Conservation (phyloP, 257 asterid species). For the Scutellaria barbata region DNA sequence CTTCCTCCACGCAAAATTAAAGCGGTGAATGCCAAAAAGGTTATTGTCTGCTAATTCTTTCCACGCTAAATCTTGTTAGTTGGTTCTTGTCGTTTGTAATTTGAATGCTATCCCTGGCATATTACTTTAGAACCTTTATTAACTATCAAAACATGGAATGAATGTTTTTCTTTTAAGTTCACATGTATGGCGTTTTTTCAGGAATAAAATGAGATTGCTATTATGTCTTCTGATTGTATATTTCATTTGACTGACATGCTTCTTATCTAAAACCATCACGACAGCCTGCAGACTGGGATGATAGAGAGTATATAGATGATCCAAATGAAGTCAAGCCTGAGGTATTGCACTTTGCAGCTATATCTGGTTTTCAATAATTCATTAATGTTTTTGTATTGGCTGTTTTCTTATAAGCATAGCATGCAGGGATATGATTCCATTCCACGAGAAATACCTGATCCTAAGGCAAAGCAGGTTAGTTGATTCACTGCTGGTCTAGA, state of each 20-base stretch:
- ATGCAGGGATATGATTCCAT: constrained; percentile 90
- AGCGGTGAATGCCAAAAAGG: constrained; percentile 76
- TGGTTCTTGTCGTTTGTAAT: neutral
- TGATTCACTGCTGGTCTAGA: constrained; percentile 16
- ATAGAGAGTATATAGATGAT: constrained; percentile 84
- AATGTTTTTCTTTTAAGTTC: constrained; percentile 24
- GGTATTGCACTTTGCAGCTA: constrained; percentile 50
- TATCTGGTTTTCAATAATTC: constrained; percentile 12
- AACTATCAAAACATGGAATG: constrained; percentile 7
- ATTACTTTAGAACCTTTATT: constrained; percentile 5
- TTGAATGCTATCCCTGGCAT: neutral
- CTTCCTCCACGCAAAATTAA: constrained; percentile 88
- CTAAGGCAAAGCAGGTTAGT: constrained; percentile 77
- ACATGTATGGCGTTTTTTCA: constrained; percentile 6
- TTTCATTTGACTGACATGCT: constrained; percentile 20
- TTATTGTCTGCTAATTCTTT: constrained; percentile 29
- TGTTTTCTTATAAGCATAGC: constrained; percentile 25
- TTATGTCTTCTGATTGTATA: constrained; percentile 8
- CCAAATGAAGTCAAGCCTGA: constrained; percentile 79
- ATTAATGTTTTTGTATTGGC: neutral
- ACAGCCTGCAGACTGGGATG: constrained; percentile 99
- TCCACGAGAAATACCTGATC: constrained; percentile 93
- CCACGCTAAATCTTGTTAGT: constrained; percentile 20
- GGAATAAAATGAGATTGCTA: constrained; percentile 13
- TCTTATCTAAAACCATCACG: constrained; percentile 27